phyloP scores from a whole-genome alignment of 2,329 filamentous ascomycete genomes.

The Penicillium sp. region DNA sequence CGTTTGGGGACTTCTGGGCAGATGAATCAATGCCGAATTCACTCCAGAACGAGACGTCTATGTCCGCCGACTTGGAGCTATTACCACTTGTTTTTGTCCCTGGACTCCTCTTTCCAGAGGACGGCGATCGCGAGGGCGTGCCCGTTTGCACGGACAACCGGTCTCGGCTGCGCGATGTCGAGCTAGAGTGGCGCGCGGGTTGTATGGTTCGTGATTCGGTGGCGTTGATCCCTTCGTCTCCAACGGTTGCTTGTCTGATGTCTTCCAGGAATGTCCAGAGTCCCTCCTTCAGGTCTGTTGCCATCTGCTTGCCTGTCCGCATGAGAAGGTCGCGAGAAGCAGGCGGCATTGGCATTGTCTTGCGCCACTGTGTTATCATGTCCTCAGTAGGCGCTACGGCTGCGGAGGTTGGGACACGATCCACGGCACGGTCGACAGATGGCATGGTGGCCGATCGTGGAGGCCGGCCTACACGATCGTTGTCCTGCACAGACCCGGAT shows the following conservation, averaged over 20 bases:
- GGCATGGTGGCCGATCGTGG: slow-evolving; percentile 49
- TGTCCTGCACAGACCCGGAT: slow-evolving; percentile 22
- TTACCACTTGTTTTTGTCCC: slow-evolving; percentile 45
- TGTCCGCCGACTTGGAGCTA: slow-evolving; percentile 47
- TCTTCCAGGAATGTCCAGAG: slow-evolving; percentile 96
- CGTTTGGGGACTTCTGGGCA: slow-evolving; percentile 44
- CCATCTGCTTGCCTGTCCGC: slow-evolving; percentile 73
- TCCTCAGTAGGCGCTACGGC: slow-evolving; percentile 39
- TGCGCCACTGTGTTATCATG: slow-evolving; percentile 45
- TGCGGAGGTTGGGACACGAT: slow-evolving; percentile 33
- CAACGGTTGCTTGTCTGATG: slow-evolving; percentile 91
- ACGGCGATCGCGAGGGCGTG: slow-evolving; percentile 36
- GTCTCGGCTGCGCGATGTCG: slow-evolving; percentile 39
- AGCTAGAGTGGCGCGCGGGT: slow-evolving; percentile 37
- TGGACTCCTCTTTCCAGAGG: slow-evolving; percentile 35
- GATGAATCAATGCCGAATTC: slow-evolving; percentile 57
- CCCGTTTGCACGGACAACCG: slow-evolving; percentile 35
- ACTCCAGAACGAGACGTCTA: slow-evolving; percentile 55
- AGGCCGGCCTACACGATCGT: slow-evolving; percentile 39
- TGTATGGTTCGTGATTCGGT: slow-evolving; percentile 45
- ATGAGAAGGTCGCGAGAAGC: slow-evolving; percentile 58
- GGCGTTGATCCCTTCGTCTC: slow-evolving; percentile 81
- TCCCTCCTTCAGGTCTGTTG: slow-evolving; percentile 86
- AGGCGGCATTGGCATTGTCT: slow-evolving; percentile 48
- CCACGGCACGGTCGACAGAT: slow-evolving; percentile 41